A percentile compares a stretch with the other conserved stretches of the same genome.
Evolutionary conservation across 257 asterid genomes (phyloP).

Genomic region (Salvia rosmarinus): DNA sequence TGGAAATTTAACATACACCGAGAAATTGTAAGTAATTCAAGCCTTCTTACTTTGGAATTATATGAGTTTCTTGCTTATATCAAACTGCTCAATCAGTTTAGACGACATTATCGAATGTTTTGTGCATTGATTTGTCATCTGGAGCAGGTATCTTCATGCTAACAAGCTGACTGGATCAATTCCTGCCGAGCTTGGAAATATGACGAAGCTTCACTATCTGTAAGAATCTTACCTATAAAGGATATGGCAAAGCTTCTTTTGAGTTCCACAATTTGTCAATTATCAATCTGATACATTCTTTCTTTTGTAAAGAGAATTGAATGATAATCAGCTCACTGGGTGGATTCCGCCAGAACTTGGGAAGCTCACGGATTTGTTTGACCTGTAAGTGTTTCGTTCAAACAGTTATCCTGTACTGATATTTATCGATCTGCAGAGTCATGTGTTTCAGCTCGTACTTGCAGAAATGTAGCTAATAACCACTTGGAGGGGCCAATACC

Average conservation of each 20-base stretch:
- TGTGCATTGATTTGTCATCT: neutral
- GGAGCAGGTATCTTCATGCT: slow-evolving; percentile 80
- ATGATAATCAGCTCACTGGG: slow-evolving; percentile 80
- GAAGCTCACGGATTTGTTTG: slow-evolving; percentile 87
- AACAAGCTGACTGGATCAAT: slow-evolving; percentile 86
- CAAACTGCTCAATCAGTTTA: neutral
- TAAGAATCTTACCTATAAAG: slow-evolving; percentile 30
- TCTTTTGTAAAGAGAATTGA: slow-evolving; percentile 64
- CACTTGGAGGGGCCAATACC: slow-evolving; percentile 80
- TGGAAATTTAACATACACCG: slow-evolving; percentile 90
- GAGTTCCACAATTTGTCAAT: neutral
- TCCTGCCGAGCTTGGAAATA: slow-evolving; percentile 94
- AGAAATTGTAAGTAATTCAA: slow-evolving; percentile 68
- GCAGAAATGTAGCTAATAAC: slow-evolving; percentile 94
- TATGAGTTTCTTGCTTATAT: neutral
- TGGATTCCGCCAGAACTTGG: slow-evolving; percentile 89
- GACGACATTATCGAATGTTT: neutral
- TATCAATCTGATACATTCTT: neutral
- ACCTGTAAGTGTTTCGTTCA: slow-evolving; percentile 54
- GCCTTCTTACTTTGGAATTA: neutral
- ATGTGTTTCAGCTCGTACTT: slow-evolving; percentile 15
- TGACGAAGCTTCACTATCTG: slow-evolving; percentile 95
- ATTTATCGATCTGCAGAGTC: neutral
- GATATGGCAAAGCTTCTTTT: neutral
- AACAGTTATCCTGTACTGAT: neutral